Evolutionary conservation across 495 filamentous ascomycete genomes (phyloP).

Genomic region (Xylaria sp.): DNA sequence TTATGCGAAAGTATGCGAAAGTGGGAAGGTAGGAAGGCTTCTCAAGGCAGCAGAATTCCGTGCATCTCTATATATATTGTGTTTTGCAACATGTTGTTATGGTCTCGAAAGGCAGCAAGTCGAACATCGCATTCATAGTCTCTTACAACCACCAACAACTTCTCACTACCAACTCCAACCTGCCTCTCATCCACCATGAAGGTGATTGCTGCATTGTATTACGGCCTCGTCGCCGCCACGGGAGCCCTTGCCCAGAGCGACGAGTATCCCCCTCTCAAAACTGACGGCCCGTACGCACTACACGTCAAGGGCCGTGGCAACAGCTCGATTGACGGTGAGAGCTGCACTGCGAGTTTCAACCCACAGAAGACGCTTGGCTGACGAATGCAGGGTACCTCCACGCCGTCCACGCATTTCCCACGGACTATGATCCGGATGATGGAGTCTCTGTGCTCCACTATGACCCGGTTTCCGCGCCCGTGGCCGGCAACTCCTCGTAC

Average conservation of each 20-base stretch:
- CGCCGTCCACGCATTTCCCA: conserved; percentile 17
- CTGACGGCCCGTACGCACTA: conserved; percentile 19
- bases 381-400: conserved; percentile 22
- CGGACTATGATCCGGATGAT: conserved; percentile 7
- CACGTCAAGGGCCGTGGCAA: conserved; percentile 23
- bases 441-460: conserved; percentile 22
- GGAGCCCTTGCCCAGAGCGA: conserved; percentile 19
- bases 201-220: conserved; percentile 9
- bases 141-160: conserved; percentile 20
- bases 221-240: conserved; percentile 20
- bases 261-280: conserved; percentile 18
- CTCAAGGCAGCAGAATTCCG: conserved; percentile 1
- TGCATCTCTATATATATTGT: conserved; percentile 17
- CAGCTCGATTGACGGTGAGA: conserved; percentile 25
- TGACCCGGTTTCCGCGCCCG: conserved; percentile 12
- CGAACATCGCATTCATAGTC: conserved; percentile 13
- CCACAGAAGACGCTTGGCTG: conserved; percentile 10
- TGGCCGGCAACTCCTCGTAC: conserved; percentile 16
- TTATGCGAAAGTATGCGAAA: no score
- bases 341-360: conserved; percentile 9
- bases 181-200: conserved; percentile 14
- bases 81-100: conserved; percentile 13
- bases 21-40: not conserved
- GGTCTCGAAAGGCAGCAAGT: conserved; percentile 16
- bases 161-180: conserved; percentile 10